These are phyloP conservation scores for Chaetomium olivaceum DNA, from an alignment of 2,329 filamentous ascomycete species.

Conservation along the genomic window DNA sequence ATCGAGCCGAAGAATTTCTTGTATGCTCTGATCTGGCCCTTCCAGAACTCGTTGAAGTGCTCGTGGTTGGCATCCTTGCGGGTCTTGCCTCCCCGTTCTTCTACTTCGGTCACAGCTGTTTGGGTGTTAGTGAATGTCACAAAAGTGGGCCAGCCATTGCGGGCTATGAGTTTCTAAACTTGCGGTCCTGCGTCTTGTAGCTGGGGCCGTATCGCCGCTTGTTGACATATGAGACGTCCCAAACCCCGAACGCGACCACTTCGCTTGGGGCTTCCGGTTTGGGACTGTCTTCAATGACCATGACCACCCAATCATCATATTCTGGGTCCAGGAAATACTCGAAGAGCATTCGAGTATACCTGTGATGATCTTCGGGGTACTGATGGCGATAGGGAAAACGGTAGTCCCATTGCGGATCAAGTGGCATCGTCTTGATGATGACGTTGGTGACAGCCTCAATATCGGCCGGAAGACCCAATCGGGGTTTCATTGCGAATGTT, in stretches of 20 bases:
- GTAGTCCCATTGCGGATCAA: slow-evolving; percentile 33
- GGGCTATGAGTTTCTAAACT: slow-evolving; percentile 19
- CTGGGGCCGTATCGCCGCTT: slow-evolving; percentile 27
- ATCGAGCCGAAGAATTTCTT: slow-evolving; percentile 26
- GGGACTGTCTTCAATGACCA: slow-evolving; percentile 31
- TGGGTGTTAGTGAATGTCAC: slow-evolving; percentile 12
- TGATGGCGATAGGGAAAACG: slow-evolving; percentile 29
- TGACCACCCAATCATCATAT: slow-evolving; percentile 33
- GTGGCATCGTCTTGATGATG: slow-evolving; percentile 32
- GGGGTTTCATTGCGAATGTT: slow-evolving; percentile 26
- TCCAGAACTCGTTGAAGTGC: slow-evolving; percentile 29
- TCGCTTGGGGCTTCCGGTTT: slow-evolving; percentile 11
- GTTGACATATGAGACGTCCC: slow-evolving; percentile 31
- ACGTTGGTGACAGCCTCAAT: slow-evolving; percentile 31
- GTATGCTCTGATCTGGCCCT: slow-evolving; percentile 30
- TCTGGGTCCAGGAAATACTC: slow-evolving; percentile 30
- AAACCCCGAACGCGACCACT: slow-evolving; percentile 31
- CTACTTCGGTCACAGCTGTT: slow-evolving; percentile 29
- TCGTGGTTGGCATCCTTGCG: slow-evolving; percentile 31
- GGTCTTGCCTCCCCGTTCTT: slow-evolving; percentile 27
- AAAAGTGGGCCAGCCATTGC: background rate
- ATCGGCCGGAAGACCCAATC: slow-evolving; percentile 28
- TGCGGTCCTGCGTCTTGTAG: slow-evolving; percentile 31
- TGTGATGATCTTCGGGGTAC: slow-evolving; percentile 32
- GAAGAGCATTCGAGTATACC: slow-evolving; percentile 31